Percentiles rank a stretch among this genome's conserved stretches.
Evolutionary conservation across 2,329 filamentous ascomycete genomes (phyloP).

Genomic region (Pyrenophora teres): DNA sequence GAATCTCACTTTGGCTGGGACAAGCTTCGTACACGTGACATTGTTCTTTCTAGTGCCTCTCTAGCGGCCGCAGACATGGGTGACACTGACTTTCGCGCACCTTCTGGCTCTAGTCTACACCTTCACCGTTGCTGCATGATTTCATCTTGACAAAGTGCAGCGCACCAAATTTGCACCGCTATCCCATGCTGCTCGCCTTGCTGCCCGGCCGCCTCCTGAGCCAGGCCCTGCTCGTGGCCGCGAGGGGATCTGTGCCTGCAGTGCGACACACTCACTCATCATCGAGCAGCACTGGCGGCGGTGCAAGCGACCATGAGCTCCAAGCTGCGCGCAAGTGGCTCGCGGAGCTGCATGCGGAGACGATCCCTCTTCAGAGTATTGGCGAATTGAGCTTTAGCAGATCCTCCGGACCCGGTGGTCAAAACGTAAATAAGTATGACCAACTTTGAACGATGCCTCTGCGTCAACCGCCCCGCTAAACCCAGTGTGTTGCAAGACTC

Average conservation of each 20-base stretch:
- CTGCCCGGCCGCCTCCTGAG: background rate
- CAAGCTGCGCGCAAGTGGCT: slow-evolving; percentile 62
- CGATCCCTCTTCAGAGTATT: slow-evolving; percentile 59
- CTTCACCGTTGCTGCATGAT: slow-evolving; percentile 10
- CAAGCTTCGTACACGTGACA: slow-evolving; percentile 14
- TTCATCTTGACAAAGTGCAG: slow-evolving; percentile 20
- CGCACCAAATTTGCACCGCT: background rate
- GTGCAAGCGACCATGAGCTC: slow-evolving; percentile 36
- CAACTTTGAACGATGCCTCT: slow-evolving; percentile 13
- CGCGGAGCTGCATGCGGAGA: slow-evolving; percentile 56
- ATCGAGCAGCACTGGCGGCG: slow-evolving; percentile 8
- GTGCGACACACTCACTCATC: too few relatives aligned
- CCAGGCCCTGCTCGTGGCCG: background rate
- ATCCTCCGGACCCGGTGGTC: slow-evolving; percentile 67
- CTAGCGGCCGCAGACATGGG: slow-evolving; percentile 7
- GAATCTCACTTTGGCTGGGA: slow-evolving; percentile 5
- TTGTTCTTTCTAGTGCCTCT: background rate
- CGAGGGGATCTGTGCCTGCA: slow-evolving; percentile 7
- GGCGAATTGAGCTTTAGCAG: slow-evolving; percentile 66
- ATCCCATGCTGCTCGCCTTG: background rate
- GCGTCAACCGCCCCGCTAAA: slow-evolving; percentile 20
- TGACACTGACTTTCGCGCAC: slow-evolving; percentile 11
- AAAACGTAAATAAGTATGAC: slow-evolving; percentile 70
- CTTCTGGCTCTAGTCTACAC: slow-evolving; percentile 14
- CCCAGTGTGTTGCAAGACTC: slow-evolving; percentile 58